Percentiles rank a stretch among this genome's conserved stretches.
Evolutionary conservation across 345 rosid species (phyloP).

Genomic region (Ailanthus altissimus): DNA sequence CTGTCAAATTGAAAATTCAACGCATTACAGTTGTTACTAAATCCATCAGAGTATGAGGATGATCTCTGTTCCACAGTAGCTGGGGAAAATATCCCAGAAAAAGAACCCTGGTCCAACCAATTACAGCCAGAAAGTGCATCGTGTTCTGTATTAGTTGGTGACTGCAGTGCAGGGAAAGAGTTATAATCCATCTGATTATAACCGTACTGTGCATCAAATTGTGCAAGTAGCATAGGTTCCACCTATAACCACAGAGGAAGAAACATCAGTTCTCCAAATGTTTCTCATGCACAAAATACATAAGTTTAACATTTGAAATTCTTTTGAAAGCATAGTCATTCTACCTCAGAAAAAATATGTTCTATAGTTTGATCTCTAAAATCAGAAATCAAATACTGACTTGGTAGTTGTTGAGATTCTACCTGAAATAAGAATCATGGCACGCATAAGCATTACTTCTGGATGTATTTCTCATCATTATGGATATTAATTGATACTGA

Average conservation of each 20-base stretch:
- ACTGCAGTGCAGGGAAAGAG: background rate
- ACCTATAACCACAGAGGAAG: background rate
- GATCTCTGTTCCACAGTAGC: background rate
- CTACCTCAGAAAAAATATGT: background rate
- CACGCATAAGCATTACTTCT: background rate
- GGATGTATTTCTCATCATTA: background rate
- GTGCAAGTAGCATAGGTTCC: background rate
- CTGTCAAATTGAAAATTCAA: background rate
- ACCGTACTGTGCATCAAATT: background rate
- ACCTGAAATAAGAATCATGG: background rate
- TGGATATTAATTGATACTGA: background rate
- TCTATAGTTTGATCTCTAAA: background rate
- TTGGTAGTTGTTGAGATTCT: background rate
- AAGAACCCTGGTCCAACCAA: background rate
- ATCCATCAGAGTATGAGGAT: background rate
- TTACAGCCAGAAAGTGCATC: background rate
- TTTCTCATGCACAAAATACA: background rate
- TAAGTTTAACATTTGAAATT: background rate
- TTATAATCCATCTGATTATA: background rate
- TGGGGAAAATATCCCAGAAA: background rate
- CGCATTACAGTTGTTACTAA: background rate
- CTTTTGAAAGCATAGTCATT: background rate
- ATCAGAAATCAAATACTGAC: background rate
- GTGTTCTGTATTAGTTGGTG: background rate
- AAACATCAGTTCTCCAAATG: background rate